Conservation (phyloP, 2,329 filamentous ascomycete species). For the Verticillium longisporum region DNA sequence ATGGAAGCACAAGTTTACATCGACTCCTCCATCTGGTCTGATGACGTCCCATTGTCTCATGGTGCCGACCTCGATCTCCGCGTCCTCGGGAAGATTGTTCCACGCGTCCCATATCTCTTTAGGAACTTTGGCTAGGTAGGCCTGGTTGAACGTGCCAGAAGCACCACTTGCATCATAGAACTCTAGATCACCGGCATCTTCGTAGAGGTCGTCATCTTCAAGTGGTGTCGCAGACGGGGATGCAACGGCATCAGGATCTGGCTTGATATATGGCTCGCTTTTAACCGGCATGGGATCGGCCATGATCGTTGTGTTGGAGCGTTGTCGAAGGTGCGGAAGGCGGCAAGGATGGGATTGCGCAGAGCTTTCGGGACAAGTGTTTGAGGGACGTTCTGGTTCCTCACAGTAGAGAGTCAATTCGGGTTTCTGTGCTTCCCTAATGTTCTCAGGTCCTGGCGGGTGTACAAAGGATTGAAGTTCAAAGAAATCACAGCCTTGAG, state of each 20-base stretch:
- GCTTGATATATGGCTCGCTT: constrained; percentile 33
- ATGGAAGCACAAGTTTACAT: constrained; percentile 3
- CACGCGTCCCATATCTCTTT: constrained; percentile 77
- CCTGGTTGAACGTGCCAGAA: constrained; percentile 11
- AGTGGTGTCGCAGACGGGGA: constrained; percentile 21
- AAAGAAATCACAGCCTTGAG: background rate
- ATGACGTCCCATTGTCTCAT: constrained; percentile 53
- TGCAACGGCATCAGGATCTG: constrained; percentile 40
- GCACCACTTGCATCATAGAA: constrained; percentile 40
- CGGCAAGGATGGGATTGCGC: background rate
- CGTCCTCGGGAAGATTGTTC: constrained; percentile 68
- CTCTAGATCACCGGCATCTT: constrained; percentile 49
- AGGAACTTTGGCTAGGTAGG: constrained; percentile 71
- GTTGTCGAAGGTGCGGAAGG: background rate
- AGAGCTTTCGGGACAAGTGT: background rate
- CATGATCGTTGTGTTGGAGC: constrained; percentile 3
- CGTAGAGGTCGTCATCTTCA: constrained; percentile 63
- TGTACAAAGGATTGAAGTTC: background rate
- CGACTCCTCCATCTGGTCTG: constrained; percentile 43
- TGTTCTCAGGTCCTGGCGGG: background rate
- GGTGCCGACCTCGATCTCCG: constrained; percentile 75
- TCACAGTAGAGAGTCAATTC: background rate
- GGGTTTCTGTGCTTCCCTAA: background rate
- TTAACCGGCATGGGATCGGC: constrained; percentile 17
- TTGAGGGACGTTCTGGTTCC: background rate